Conservation (phyloP, 108 stramenopile genomes). For the Heterococcus sp. region DNA sequence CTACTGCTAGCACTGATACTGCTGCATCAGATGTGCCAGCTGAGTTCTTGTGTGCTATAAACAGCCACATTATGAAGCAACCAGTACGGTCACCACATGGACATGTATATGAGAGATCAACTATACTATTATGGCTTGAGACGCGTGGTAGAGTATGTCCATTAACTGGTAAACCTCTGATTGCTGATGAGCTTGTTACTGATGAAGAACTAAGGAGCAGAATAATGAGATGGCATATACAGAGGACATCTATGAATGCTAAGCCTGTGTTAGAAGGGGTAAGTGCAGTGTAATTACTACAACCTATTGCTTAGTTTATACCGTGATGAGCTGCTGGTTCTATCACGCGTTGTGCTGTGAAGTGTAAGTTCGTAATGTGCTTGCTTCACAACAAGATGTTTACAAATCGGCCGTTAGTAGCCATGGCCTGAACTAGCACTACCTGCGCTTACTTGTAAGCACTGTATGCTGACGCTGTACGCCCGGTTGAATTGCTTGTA, state of each 20-base stretch:
- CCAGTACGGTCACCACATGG: constrained; percentile 53
- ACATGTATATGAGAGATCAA: constrained; percentile 50
- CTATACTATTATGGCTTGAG: constrained; percentile 57
- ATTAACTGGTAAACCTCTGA: constrained; percentile 42
- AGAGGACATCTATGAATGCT: constrained; percentile 12
- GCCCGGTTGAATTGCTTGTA: background rate
- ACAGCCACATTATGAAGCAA: constrained; percentile 60
- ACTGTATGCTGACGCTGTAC: too few relatives aligned
- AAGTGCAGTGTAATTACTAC: too few relatives aligned
- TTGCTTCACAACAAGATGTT: too few relatives aligned
- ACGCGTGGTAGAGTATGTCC: constrained; percentile 57
- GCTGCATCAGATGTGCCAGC: background rate
- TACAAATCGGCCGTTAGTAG: too few relatives aligned
- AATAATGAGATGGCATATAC: constrained; percentile 48
- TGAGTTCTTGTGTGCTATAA: constrained; percentile 60
- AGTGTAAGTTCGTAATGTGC: background rate
- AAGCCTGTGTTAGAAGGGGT: constrained; percentile 8
- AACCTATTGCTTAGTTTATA: too few relatives aligned
- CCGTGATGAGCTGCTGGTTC: too few relatives aligned
- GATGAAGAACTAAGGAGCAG: constrained; percentile 42
- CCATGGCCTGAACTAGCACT: too few relatives aligned
- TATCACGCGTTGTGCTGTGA: too few relatives aligned
- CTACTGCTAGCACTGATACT: background rate
- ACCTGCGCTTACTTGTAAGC: too few relatives aligned
- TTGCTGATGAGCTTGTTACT: constrained; percentile 13